Conservation (phyloP, 1,284 basidiomycete genomes). For the Takashimella tepidaria region DNA sequence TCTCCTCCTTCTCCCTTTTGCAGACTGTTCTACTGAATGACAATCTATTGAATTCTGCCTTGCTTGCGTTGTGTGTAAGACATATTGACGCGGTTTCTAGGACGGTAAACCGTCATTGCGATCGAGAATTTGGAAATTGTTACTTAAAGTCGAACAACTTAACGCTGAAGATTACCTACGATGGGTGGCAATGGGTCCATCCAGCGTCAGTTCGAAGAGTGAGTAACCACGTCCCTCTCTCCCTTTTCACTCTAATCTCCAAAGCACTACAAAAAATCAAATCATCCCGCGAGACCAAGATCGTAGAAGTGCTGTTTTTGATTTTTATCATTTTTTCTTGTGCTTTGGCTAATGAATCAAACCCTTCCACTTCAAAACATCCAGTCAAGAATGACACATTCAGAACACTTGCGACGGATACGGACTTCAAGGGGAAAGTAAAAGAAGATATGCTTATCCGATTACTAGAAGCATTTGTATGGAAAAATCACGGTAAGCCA, state of each 20-base stretch:
- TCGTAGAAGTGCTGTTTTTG: too few relatives aligned
- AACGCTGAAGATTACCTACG: conserved; percentile 69
- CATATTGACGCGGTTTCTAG: conserved; percentile 9
- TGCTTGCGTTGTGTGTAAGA: not conserved
- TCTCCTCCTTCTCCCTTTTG: too few relatives aligned
- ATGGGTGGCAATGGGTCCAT: conserved; percentile 77
- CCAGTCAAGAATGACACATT: conserved; percentile 54
- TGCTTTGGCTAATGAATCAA: conserved; percentile 9
- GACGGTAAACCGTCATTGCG: conserved; percentile 35
- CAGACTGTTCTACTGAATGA: too few relatives aligned
- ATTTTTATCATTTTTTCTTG: too few relatives aligned
- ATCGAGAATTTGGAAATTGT: conserved; percentile 76
- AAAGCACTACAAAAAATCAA: too few relatives aligned
- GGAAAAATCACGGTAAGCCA: conserved; percentile 79
- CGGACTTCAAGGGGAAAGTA: conserved; percentile 89
- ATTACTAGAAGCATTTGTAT: conserved; percentile 91
- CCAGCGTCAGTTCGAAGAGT: conserved; percentile 82
- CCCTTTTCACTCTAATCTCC: too few relatives aligned
- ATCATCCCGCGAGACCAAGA: too few relatives aligned
- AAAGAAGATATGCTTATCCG: conserved; percentile 95
- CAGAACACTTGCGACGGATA: conserved; percentile 90
- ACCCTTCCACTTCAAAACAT: too few relatives aligned
- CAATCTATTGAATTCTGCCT: too few relatives aligned
- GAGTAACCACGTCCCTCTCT: too few relatives aligned
- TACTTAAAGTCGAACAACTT: conserved; percentile 72